Conservation (phyloP, 768 basidiomycete genomes). For the Kwoniella mangroviensis region DNA sequence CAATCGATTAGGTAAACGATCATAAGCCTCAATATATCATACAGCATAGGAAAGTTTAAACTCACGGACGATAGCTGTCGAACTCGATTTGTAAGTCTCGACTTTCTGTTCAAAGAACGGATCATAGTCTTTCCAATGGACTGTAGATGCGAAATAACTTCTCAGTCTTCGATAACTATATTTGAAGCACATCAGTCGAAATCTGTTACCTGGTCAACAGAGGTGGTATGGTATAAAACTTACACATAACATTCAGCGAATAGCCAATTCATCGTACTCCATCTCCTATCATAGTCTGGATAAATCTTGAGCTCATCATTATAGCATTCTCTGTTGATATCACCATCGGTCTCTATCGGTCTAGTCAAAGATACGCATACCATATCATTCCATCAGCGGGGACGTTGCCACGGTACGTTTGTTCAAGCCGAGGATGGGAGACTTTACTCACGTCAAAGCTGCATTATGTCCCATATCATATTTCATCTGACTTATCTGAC, state of each 20-base stretch:
- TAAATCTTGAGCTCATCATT: conserved; percentile 71
- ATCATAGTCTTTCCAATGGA: conserved; percentile 76
- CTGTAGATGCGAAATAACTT: conserved; percentile 70
- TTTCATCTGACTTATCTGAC: conserved; percentile 75
- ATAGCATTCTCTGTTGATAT: conserved; percentile 71
- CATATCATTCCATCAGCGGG: background rate
- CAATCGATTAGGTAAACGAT: background rate
- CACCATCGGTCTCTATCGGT: conserved; percentile 75
- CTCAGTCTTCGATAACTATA: conserved; percentile 80
- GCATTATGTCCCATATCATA: conserved; percentile 85
- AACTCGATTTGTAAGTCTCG: conserved; percentile 78
- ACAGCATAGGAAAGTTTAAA: conserved; percentile 16
- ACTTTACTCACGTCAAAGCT: conserved; percentile 64
- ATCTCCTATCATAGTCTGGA: conserved; percentile 63
- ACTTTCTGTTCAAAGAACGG: conserved; percentile 82
- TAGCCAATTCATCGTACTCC: conserved; percentile 96
- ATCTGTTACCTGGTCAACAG: background rate
- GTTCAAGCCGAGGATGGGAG: background rate
- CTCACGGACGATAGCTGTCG: conserved; percentile 76
- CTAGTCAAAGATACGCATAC: background rate
- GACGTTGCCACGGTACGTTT: background rate
- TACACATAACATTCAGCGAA: conserved; percentile 77
- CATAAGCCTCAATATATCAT: background rate
- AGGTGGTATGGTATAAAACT: conserved; percentile 4
- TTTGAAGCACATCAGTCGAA: background rate